Conservation (phyloP, 2,329 filamentous ascomycete species). For the Claviceps cyperi region DNA sequence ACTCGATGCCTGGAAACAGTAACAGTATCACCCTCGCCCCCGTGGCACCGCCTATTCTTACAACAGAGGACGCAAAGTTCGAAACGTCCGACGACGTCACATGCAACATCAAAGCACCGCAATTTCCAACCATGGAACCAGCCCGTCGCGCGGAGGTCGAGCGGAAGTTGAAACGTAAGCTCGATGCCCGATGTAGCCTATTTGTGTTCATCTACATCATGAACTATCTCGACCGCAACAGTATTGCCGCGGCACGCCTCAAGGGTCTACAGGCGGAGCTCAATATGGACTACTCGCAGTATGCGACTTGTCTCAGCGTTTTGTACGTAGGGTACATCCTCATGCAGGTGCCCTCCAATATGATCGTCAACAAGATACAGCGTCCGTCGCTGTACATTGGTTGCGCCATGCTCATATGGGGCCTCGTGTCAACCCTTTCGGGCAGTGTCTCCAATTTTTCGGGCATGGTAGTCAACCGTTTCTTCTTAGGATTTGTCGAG, state of each 20-base stretch:
- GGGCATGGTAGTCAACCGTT: slow-evolving; percentile 40
- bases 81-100: not conserved
- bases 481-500: slow-evolving; percentile 47
- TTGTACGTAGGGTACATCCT: slow-evolving; percentile 53
- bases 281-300: slow-evolving; percentile 39
- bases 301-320: slow-evolving; percentile 48
- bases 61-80: not conserved
- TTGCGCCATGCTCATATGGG: slow-evolving; percentile 43
- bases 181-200: slow-evolving; percentile 52
- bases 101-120: not conserved
- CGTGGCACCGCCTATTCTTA: too few relatives aligned
- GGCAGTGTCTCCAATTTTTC: slow-evolving; percentile 37
- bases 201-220: slow-evolving; percentile 62
- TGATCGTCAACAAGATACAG: slow-evolving; percentile 39
- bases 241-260: slow-evolving; percentile 52
- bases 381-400: slow-evolving; percentile 38
- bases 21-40: too few relatives aligned
- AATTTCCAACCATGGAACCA: slow-evolving; percentile 17
- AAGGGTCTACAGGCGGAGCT: slow-evolving; percentile 50
- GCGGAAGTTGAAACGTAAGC: slow-evolving; percentile 51
- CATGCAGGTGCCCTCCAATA: slow-evolving; percentile 48
- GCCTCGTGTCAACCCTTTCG: slow-evolving; percentile 42
- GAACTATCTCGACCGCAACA: slow-evolving; percentile 58
- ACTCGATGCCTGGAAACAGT: too few relatives aligned
- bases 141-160: slow-evolving; percentile 44